Evolutionary conservation across 352 stramenopile species (phyloP), one percentile per base, ranked within the genome.

Genomic region (Phytophthora sp.): DNA sequence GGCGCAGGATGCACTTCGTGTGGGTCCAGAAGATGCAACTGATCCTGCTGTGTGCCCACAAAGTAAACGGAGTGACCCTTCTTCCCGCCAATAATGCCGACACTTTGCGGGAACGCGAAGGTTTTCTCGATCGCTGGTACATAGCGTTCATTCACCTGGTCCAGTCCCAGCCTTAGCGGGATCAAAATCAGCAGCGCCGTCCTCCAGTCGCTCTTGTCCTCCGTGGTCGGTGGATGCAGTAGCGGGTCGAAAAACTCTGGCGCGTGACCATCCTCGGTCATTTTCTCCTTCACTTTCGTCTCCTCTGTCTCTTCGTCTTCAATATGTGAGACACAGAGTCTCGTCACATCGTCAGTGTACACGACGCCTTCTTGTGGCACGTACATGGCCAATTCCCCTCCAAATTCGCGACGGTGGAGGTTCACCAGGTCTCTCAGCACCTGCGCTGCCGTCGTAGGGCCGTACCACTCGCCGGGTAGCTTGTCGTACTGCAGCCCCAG

Each of bases 61-160:
- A 98, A 99, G 77, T 98, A 99, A 45, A 98, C 87, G 11, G 96
- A 98, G 75, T 98, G 93, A 7, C 93, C 82, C 33, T 96, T 96
- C 62, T 96, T 97, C 56, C 96, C 96, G 36, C 96, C 96, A 29
- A 99, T 89, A 66, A 99, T 96, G 8, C 96, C 96, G 18, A 98
- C 89, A 33, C 89, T 98, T 67, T 98, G 93, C 13, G 90, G 89
- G 39, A 99, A 94, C 56, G 79, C 69, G 52, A 98, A 94, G 20
- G 84, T 91, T 46, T 88, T 80, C 33, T 88, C 60, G 16, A 97
- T 54, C 21, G 84, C 79, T 15, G 81, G 79, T 24, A 96, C 82
- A 65, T 96, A 97, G 29, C 75, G 65, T 35, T 84, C 74, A 66
- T 95, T 96, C 13, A 97, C 72, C 27, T 84, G 81, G 49, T 98